phyloP scores from a whole-genome alignment of 2,329 filamentous ascomycete genomes.

The Dactylellina drechsleri region DNA sequence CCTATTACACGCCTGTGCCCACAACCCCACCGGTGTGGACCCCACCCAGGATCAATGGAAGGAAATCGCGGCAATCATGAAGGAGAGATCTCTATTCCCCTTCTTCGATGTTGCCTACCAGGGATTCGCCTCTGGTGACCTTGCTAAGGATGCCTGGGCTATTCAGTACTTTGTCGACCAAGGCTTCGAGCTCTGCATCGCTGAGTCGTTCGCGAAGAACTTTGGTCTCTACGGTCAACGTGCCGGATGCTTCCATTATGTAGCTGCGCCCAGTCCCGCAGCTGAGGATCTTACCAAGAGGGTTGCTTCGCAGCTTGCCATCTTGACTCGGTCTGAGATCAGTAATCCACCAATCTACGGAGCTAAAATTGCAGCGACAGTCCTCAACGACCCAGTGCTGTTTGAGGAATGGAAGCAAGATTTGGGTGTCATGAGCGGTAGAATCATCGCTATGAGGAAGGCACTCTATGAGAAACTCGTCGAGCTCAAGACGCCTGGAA shows the following conservation, averaged over 20 bases:
- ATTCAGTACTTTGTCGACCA: constrained; percentile 91
- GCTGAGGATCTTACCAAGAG: constrained; percentile 87
- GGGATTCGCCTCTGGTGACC: constrained; percentile 93
- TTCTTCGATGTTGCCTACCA: constrained; percentile 99
- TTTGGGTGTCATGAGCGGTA: constrained; percentile 98
- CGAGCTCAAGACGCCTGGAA: constrained; percentile 91
- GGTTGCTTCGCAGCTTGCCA: constrained; percentile 97
- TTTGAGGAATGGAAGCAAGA: constrained; percentile 95
- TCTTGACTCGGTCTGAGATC: constrained; percentile 94
- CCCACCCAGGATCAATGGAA: constrained; percentile 92
- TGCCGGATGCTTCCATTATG: constrained; percentile 94
- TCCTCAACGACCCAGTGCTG: constrained; percentile 83
- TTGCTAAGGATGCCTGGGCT: constrained; percentile 90
- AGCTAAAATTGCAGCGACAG: constrained; percentile 89
- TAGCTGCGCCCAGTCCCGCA: constrained; percentile 71
- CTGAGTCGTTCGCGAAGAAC: constrained; percentile 92
- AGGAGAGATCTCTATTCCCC: constrained; percentile 85
- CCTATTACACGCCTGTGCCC: constrained; percentile 94
- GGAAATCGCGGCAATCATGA: constrained; percentile 86
- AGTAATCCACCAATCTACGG: constrained; percentile 98
- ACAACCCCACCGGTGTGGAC: constrained; percentile 97
- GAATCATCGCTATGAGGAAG: constrained; percentile 97
- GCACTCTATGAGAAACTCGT: constrained; percentile 94
- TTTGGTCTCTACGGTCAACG: constrained; percentile 94
- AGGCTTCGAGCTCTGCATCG: constrained; percentile 86